A percentile compares a stretch with the other conserved stretches of the same genome.
Evolutionary conservation across 2,329 filamentous ascomycete genomes (phyloP).

Genomic region (Nemania diffusa): DNA sequence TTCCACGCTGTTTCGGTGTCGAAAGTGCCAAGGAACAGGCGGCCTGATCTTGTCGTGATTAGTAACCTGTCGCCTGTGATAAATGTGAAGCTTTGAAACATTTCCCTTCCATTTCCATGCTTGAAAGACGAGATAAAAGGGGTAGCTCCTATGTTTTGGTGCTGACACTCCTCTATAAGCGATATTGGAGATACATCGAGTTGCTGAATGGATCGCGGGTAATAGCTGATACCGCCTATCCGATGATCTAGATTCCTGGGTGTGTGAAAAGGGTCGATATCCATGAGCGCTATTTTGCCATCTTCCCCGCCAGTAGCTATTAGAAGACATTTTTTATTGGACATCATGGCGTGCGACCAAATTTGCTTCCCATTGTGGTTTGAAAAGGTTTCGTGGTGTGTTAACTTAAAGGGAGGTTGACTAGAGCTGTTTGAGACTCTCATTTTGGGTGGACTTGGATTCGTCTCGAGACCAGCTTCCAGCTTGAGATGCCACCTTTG

Average conservation of each 20-base stretch:
- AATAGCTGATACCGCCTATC: not conserved
- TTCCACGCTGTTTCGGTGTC: conserved; percentile 53
- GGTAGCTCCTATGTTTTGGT: not conserved
- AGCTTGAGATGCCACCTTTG: conserved; percentile 74
- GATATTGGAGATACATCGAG: conserved; percentile 37
- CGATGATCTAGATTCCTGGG: not conserved
- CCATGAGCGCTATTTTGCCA: conserved; percentile 69
- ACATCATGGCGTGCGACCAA: conserved; percentile 73
- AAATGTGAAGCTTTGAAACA: conserved; percentile 73
- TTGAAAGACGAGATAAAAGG: conserved; percentile 33
- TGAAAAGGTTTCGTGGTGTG: conserved; percentile 65
- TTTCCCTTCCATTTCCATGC: conserved; percentile 54
- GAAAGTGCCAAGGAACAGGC: conserved; percentile 62
- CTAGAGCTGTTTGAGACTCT: not conserved
- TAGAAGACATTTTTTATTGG: conserved; percentile 49
- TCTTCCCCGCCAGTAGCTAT: conserved; percentile 88
- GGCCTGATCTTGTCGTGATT: conserved; percentile 69
- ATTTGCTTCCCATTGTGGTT: conserved; percentile 90
- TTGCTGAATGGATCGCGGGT: conserved; percentile 29
- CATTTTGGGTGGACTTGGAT: not conserved
- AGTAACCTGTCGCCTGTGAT: conserved; percentile 64
- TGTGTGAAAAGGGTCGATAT: conserved; percentile 20
- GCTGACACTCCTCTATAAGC: conserved; percentile 37
- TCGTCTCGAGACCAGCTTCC: not conserved
- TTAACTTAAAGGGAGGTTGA: conserved; percentile 51